Conservation (phyloP, 2,329 filamentous ascomycete genomes). For the Colletotrichum gigasporum region DNA sequence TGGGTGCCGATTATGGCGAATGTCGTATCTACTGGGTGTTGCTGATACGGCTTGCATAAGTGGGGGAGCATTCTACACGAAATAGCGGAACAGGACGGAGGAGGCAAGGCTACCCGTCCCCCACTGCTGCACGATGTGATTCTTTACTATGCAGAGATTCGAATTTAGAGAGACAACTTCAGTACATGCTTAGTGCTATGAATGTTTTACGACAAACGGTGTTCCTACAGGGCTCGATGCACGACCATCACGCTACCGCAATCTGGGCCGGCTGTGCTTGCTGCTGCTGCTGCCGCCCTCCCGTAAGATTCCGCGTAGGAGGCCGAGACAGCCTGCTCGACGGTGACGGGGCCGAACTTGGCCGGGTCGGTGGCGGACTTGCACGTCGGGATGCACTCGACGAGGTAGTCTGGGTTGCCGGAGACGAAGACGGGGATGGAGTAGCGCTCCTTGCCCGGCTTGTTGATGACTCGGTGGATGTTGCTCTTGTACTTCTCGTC, state of each 20-base stretch:
- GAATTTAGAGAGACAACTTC: too few relatives aligned
- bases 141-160: too few relatives aligned
- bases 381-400: slow-evolving; percentile 45
- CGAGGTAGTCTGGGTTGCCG: slow-evolving; percentile 57
- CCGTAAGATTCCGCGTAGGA: slow-evolving; percentile 46
- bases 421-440: slow-evolving; percentile 67
- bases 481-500: slow-evolving; percentile 62
- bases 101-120: too few relatives aligned
- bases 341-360: slow-evolving; percentile 44
- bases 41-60: too few relatives aligned
- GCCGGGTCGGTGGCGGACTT: slow-evolving; percentile 34
- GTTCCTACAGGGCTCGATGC: not conserved
- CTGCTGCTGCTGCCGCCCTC: slow-evolving; percentile 13
- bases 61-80: too few relatives aligned
- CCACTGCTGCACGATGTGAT: too few relatives aligned
- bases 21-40: too few relatives aligned
- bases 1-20: too few relatives aligned
- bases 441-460: slow-evolving; percentile 58
- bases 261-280: slow-evolving; percentile 8
- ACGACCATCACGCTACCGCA: slow-evolving; percentile 2
- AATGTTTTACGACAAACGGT: not conserved
- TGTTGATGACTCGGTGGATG: slow-evolving; percentile 65
- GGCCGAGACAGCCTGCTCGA: slow-evolving; percentile 43
- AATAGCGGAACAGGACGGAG: too few relatives aligned
- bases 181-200: not conserved